Conservation (phyloP, 345 rosid genomes). For the Gossypium ekmanianum region DNA sequence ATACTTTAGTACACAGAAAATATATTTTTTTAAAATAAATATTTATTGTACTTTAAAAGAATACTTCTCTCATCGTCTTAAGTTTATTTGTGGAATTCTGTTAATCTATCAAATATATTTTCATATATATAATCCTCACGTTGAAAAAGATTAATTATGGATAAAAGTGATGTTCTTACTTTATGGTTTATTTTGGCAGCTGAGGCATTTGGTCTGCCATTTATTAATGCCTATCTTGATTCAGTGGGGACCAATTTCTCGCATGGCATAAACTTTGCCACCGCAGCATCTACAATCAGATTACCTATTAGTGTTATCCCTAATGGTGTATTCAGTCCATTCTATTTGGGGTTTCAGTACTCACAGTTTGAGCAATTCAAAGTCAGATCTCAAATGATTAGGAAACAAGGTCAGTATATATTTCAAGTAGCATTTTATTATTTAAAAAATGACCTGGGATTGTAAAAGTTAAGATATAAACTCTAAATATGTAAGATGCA, state of each 20-base stretch:
- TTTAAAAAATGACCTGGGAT: not conserved
- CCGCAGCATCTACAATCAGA: constrained; percentile 25
- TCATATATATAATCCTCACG: too few species aligned
- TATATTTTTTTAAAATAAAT: too few species aligned
- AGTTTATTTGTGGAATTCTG: too few species aligned
- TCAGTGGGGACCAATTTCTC: constrained; percentile 33
- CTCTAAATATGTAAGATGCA: not conserved
- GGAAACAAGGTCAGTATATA: constrained; percentile 33
- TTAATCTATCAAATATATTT: too few species aligned
- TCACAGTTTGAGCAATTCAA: constrained; percentile 46
- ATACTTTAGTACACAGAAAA: too few species aligned
- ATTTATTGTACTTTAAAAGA: too few species aligned
- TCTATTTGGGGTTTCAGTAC: constrained; percentile 38
- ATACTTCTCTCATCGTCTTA: too few species aligned
- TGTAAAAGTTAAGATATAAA: not conserved
- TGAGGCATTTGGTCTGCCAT: constrained; percentile 23
- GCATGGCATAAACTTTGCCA: constrained; percentile 39
- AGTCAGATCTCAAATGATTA: constrained; percentile 30
- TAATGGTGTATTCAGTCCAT: constrained; percentile 35
- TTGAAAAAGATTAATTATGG: too few species aligned
- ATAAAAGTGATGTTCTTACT: not conserved
- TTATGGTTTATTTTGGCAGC: constrained; percentile 18
- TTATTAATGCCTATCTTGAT: constrained; percentile 34
- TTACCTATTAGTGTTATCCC: constrained; percentile 23
- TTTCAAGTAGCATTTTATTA: not conserved